Base-by-base conservation (phyloP, 495 filamentous ascomycete species). In the Lichenothelia convexa region DNA sequence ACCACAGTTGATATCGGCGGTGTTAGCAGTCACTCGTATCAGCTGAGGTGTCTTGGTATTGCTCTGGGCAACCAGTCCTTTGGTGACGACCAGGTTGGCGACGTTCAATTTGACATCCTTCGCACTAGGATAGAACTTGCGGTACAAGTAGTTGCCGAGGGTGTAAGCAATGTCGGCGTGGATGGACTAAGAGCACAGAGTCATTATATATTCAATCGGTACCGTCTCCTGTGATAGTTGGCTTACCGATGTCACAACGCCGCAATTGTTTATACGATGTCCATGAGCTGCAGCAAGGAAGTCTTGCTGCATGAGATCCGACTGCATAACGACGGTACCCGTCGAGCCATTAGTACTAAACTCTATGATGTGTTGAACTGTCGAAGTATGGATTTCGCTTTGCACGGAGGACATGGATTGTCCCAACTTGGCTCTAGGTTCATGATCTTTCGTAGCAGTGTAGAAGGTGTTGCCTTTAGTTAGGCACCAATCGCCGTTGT, bases 41-140 rank as follows among this genome's bases (percentile, higher is more conserved):
- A 67, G 51, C 31, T 70, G 62, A 35, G 64, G 57, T 21, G 56
- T 61, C n/a, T n/a, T n/a, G 27, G 60, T 49, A 19, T 23, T 18
- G 21, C 34, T 21, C n/a, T n/a, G n/a, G 23, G 74, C 71, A 35
- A 85, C 73, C 18, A 82, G 61, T 4, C 74, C 65, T 56, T 81
- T 81, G 13, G 69, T 64, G 3, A 80, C 74, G 27, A 67, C 59
- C 62, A 83, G 71, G 11, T 76, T 52, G 24, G 64, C 65, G 24
- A 78, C 65, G 45, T 80, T 68, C 43, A 72, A 61, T 4, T 62
- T 66, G 22, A 68, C 56, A 13, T 63, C 59, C 42, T 67, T 59
- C 13, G 53, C 48, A 6, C 67, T 62, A 1, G 68, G 67, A 7
- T 39, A 30, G 5, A n/a, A 18, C 18, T 15, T 12, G 12, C 12